Evolutionary conservation across 192 early-diverging fungal genomes (phyloP), one percentile per base, ranked within the genome.

Genomic region (Gamsiella multidivaricata): DNA sequence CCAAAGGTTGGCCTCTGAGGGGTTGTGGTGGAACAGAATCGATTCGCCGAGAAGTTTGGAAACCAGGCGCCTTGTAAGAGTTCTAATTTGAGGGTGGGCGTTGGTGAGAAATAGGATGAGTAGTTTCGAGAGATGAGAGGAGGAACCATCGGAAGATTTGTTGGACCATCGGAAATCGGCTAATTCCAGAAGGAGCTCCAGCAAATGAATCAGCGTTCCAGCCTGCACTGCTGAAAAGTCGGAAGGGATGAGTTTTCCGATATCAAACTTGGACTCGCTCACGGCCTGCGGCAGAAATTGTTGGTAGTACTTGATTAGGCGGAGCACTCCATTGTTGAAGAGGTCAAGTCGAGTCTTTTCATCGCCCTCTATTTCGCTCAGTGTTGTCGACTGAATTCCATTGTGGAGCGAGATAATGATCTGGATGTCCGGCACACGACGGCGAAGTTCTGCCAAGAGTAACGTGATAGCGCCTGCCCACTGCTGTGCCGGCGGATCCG

Each of bases 91-190:
- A 5, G 81, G 42, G 34, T 84, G 70, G 29, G 76, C 59, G 12
- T 88, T 88, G 0, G 59, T 73, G 34, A 90, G 70, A 52, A 81
- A 87, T 17, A 91, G 65, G 8, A 69, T 81, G n/a, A 91, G 51
- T 22, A 91, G 63, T 12, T 79, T 85, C 11, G 39, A 61, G n/a
- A 91, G 69, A 54, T 90, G 86, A 14, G 83, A 86, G 8, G 81
- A 68, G 5, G 85, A 74, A 43, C 82, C 75, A 46, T 73, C 84
- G 60, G 69, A 74, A 71, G 71, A 52, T 54, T 85, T 86, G 52
- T 86, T 89, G 58, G 84, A 86, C 93, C 93, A 95, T 25, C 89
- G 88, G 54, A 94, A 92, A 42, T 89, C 87, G 22, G 82, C 81
- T 31, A 90, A 60, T 31, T 83, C 82, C 10, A 81, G 55, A 20